Evolutionary conservation across 345 rosid species (phyloP).

Genomic region (Brassica napus): DNA sequence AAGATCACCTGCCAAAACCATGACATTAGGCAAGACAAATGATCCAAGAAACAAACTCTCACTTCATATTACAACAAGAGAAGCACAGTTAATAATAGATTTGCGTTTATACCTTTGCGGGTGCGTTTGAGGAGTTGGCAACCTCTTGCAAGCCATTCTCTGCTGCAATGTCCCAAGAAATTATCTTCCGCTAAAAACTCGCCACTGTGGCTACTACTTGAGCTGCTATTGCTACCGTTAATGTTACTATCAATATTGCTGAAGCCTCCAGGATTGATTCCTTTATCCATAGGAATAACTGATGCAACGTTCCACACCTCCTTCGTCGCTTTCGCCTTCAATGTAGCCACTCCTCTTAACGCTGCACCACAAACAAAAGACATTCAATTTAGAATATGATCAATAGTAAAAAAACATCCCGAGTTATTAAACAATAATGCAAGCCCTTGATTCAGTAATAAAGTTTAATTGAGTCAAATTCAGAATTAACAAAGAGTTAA

Average conservation of each 20-base stretch:
- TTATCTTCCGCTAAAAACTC: conserved; percentile 85
- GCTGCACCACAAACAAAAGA: conserved; percentile 45
- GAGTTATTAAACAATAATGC: background rate
- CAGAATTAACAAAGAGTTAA: background rate
- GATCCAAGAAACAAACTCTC: conserved; percentile 15
- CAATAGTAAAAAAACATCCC: background rate
- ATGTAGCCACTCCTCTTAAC: conserved; percentile 65
- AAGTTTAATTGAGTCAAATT: background rate
- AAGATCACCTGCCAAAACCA: conserved; percentile 76
- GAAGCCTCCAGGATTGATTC: conserved; percentile 44
- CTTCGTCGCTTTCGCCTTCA: conserved; percentile 56
- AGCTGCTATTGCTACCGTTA: conserved; percentile 63
- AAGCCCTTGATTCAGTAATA: background rate
- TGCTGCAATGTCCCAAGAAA: conserved; percentile 78
- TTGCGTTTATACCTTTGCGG: conserved; percentile 62
- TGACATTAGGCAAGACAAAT: background rate
- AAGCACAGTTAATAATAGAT: background rate
- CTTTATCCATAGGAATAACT: conserved; percentile 86
- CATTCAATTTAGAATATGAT: background rate
- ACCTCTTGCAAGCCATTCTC: conserved; percentile 90
- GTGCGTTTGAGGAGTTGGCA: conserved; percentile 94
- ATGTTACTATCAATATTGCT: conserved; percentile 39
- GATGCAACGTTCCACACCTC: conserved; percentile 97
- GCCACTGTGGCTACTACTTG: conserved; percentile 77
- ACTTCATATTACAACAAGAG: background rate